Evolutionary conservation across 1,284 basidiomycete species (phyloP).

Genomic region (Tilletia caries): DNA sequence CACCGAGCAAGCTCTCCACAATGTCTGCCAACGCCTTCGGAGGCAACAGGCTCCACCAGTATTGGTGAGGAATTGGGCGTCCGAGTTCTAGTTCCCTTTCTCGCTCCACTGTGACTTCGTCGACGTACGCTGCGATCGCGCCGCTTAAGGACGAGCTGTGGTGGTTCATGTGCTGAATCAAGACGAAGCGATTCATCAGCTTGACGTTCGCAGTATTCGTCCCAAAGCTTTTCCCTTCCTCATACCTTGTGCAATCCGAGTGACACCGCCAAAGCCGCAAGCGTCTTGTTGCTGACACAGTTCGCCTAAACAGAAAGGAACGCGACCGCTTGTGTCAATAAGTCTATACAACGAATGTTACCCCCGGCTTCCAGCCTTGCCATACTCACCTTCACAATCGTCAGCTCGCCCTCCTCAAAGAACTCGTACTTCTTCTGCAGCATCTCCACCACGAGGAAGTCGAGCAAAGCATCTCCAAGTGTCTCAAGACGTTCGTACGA

Average conservation of each 20-base stretch:
- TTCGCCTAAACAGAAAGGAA: too few relatives aligned
- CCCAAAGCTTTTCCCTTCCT: too few relatives aligned
- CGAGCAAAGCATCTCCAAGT: conserved; percentile 39
- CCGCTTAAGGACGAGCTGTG: not conserved
- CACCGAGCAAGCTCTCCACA: conserved; percentile 30
- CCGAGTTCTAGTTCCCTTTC: not conserved
- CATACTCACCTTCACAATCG: not conserved
- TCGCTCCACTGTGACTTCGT: not conserved
- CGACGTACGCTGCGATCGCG: conserved; percentile 8
- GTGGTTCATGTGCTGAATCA: not conserved
- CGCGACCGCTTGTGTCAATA: not conserved
- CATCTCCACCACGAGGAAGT: conserved; percentile 24
- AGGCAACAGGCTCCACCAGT: conserved; percentile 21
- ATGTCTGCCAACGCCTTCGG: conserved; percentile 33
- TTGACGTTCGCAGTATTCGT: not conserved
- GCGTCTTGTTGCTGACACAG: conserved; percentile 7
- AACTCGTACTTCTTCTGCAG: conserved; percentile 16
- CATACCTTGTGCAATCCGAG: not conserved
- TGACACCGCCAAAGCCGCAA: not conserved
- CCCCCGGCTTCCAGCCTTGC: too few relatives aligned
- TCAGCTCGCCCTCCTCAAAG: conserved; percentile 20
- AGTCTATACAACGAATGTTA: not conserved
- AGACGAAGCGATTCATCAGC: not conserved
- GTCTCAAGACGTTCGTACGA: conserved; percentile 31
- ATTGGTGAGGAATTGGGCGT: conserved; percentile 14